Evolutionary conservation across 2,329 filamentous ascomycete species (phyloP).

Genomic region (Colletotrichum falcatum): DNA sequence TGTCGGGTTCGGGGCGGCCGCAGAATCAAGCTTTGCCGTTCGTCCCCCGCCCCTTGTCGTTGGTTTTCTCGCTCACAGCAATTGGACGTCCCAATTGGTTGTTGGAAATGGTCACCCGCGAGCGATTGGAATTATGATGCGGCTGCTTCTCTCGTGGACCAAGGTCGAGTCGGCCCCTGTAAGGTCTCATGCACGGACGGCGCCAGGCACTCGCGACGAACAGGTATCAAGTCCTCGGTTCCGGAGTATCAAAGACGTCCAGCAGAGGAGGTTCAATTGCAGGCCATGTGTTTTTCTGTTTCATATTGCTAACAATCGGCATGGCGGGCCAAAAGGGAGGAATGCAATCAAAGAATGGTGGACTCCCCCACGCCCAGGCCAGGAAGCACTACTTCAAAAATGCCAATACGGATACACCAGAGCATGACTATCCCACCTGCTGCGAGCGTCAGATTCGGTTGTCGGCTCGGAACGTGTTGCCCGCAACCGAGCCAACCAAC

Average conservation of each 20-base stretch:
- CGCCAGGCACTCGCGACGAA: not conserved
- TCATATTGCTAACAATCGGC: too few species aligned
- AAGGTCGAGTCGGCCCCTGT: not conserved
- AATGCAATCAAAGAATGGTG: too few species aligned
- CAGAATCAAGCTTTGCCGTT: constrained; percentile 37
- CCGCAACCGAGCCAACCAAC: not conserved
- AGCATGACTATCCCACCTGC: not conserved
- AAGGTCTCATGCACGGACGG: not conserved
- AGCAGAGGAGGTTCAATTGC: not conserved
- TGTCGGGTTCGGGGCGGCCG: constrained; percentile 23
- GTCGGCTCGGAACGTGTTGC: not conserved
- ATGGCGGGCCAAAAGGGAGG: too few species aligned
- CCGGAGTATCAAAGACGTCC: not conserved
- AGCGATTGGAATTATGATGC: not conserved
- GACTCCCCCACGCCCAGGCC: not conserved
- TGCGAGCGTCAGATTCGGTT: not conserved
- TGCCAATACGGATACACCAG: not conserved
- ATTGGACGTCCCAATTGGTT: not conserved
- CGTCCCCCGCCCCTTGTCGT: constrained; percentile 15
- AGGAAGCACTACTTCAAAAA: not conserved
- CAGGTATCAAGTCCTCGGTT: not conserved
- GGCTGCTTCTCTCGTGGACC: not conserved
- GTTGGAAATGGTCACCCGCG: not conserved
- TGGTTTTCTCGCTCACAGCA: not conserved
- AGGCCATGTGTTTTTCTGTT: not conserved